Evolutionary conservation across 768 basidiomycete genomes (phyloP), one percentile per base, ranked within the genome.

Genomic region (Sporobolomyces pararoseus): DNA sequence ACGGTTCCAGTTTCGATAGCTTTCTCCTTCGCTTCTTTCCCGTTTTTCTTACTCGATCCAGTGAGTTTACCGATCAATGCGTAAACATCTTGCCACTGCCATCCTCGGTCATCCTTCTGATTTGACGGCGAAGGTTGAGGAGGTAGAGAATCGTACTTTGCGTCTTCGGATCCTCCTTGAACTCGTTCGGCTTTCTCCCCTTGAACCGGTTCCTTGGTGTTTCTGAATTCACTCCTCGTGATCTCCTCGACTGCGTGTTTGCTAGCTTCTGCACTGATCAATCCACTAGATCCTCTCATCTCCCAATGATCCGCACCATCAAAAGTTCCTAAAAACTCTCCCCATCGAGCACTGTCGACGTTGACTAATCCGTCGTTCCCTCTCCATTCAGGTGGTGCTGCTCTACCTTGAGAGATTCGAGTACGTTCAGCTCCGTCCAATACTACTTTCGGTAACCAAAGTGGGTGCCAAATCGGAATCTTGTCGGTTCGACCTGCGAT

Each of bases 241-340:
- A 62, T 54, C 44, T 73, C 34, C 57, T 67, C 75, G 27, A 71
- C 50, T 12, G 64, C 66, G 14, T 55, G 49, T 60, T 68, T 67
- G 31, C 53, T 66, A 60, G 70, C 70, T 32, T 67, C 68, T 5
- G 72, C 68, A 21, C 75, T 70, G 73, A 75, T 76, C 61, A 82
- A 58, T 5, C 92, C 90, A n/a, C 88, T 80, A 27, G 90, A 87
- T 0, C 95, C 96, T 70, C 96, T 82, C 78, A 97, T 85, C 75
- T 95, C 89, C 96, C 96, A 99, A 77, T 99, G 96, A 82, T 99
- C 93, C 75, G 87, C 89, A 2, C 87, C 88, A 72, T 95, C 89
- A 76, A 98, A 82, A 23, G 86, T 85, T 5, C 96, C 96, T 37
- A 99, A 81, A 64, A 93, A 97, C 77, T 96, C 90, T 23, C 96